Percentiles rank a stretch among this genome's conserved stretches.
These are phyloP conservation scores for Termitomyces sp. DNA, from an alignment of 768 basidiomycete genomes.

Conservation along the genomic window DNA sequence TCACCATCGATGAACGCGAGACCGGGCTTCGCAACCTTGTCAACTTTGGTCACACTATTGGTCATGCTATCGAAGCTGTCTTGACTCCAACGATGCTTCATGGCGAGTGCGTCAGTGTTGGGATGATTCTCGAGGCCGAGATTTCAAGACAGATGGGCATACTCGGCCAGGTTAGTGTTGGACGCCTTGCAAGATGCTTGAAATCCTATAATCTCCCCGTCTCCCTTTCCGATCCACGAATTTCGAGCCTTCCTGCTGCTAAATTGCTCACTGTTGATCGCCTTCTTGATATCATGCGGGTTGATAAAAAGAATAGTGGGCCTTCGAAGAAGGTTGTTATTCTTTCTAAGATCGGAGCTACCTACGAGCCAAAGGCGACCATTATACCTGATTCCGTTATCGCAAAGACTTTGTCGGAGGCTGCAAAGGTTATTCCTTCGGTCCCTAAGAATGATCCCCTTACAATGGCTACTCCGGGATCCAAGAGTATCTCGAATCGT, in stretches of 20 bases:
- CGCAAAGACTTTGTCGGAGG: slow-evolving; percentile 73
- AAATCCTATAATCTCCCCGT: slow-evolving; percentile 90
- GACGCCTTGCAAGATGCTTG: slow-evolving; percentile 80
- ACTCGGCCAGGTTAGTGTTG: slow-evolving; percentile 87
- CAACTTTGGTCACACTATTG: slow-evolving; percentile 98
- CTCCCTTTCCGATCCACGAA: slow-evolving; percentile 72
- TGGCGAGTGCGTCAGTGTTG: slow-evolving; percentile 93
- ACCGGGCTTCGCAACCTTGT: slow-evolving; percentile 96
- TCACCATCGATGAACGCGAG: slow-evolving; percentile 94
- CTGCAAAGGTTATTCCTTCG: slow-evolving; percentile 68
- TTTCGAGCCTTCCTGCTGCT: slow-evolving; percentile 64
- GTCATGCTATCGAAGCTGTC: slow-evolving; percentile 97
- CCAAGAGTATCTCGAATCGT: slow-evolving; percentile 94
- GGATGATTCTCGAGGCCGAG: slow-evolving; percentile 97
- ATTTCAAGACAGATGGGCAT: slow-evolving; percentile 84
- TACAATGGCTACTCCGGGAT: slow-evolving; percentile 88
- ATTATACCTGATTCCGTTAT: slow-evolving; percentile 80
- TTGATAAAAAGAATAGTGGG: slow-evolving; percentile 98
- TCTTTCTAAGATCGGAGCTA: slow-evolving; percentile 85
- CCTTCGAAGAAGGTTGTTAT: slow-evolving; percentile 91
- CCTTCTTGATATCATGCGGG: slow-evolving; percentile 88
- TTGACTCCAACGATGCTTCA: slow-evolving; percentile 91
- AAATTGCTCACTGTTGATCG: slow-evolving; percentile 71
- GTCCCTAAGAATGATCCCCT: slow-evolving; percentile 53
- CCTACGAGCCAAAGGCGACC: slow-evolving; percentile 88